Evolutionary conservation across 106 monocot species (phyloP).

Genomic region (Dendrobium nobile): DNA sequence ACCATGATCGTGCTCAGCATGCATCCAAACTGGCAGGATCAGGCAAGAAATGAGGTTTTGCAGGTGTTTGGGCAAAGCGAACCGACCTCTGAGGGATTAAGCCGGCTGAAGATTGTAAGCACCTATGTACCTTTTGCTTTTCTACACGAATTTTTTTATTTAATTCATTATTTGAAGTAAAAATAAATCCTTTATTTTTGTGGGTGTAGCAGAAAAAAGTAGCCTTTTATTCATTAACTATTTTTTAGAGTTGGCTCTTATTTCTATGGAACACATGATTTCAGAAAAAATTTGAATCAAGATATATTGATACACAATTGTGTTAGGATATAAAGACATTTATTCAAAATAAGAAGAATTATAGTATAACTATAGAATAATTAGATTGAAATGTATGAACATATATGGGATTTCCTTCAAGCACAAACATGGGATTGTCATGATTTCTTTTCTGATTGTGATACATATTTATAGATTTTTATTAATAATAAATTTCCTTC

Average conservation of each 20-base stretch:
- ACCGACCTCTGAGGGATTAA: slow-evolving; percentile 12
- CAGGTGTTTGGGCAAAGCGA: slow-evolving; percentile 19
- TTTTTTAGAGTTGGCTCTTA: not conserved
- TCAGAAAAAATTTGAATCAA: too few species aligned
- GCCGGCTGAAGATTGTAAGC: slow-evolving; percentile 17
- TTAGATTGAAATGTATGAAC: not conserved
- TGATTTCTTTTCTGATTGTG: too few species aligned
- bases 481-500: not conserved
- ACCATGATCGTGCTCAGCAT: slow-evolving; percentile 45
- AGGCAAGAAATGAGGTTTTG: slow-evolving; percentile 56
- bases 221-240: not conserved
- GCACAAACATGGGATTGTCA: too few species aligned
- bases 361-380: not conserved
- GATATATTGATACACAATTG: too few species aligned
- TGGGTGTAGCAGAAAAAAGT: too few species aligned
- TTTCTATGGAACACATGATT: not conserved
- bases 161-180: not conserved
- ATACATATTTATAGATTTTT: not conserved
- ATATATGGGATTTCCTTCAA: not conserved
- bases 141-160: not conserved
- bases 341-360: too few species aligned
- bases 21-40: slow-evolving; percentile 44
- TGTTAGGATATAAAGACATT: too few species aligned
- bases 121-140: not conserved
- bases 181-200: too few species aligned